Evolutionary conservation across 2,329 filamentous ascomycete species (phyloP), one percentile per base, ranked within the genome.

Genomic region (Beauveria brongniartii): DNA sequence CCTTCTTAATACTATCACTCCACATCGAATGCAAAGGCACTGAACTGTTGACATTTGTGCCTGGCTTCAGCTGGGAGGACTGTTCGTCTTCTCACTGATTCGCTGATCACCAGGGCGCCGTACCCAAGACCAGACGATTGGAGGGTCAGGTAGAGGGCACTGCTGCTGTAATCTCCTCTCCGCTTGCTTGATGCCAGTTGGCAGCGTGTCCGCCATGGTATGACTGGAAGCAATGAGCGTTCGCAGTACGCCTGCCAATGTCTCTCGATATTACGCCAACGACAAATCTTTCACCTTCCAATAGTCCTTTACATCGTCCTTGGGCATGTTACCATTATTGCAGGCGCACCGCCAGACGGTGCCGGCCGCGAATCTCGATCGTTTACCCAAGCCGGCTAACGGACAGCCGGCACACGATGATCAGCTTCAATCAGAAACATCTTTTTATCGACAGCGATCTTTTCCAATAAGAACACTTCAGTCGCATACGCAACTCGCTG

Each of bases 341-440:
- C 80, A 82, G 69, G 77, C 76, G 75, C 77, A 79, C 76, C 79
- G 74, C 69, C 74, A 71, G 66, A 74, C 75, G 77, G 78, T 80
- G 77, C 78, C 75, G 62, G 72, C 74, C 63, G 71, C 73, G 61
- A 74, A 73, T 62, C 70, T 75, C 66, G 74, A 78, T 63, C 65
- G n/a, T 46, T 24, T 55, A 63, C 68, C 40, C 66, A 69, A 58
- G 66, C 48, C 59, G 28, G 48, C 30, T 3, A 51, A 63, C 26
- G 53, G 61, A 20, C 46, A 56, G 7, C 40, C 44, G 1, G 53
- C 46, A 3, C 58, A 64, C 28, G 64, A 72, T 30, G 64, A 64
- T 20, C 69, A 71, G 37, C 64, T 69, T 52, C 69, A 66, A n/a
- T 66, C 67, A 54, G 69, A 70, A 18, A 67, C 70, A 50, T 52